These are phyloP conservation scores for Alternaria consortialis DNA, from an alignment of 2,329 filamentous ascomycete genomes.

Conservation along the genomic window DNA sequence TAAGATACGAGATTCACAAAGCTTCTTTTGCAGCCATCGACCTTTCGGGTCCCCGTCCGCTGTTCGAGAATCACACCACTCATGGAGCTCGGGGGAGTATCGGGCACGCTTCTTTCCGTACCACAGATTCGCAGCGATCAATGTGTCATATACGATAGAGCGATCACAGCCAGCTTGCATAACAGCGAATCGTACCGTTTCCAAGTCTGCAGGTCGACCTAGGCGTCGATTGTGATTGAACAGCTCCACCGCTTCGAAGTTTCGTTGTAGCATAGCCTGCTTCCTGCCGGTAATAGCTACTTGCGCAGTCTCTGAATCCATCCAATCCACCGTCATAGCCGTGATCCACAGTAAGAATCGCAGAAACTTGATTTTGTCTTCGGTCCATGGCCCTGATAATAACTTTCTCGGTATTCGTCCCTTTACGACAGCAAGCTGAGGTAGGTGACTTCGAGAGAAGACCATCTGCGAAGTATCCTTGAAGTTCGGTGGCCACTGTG, in stretches of 20 bases:
- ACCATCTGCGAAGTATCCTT: slow-evolving; percentile 39
- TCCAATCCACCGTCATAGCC: slow-evolving; percentile 46
- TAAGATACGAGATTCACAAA: slow-evolving; percentile 27
- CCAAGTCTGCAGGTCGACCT: slow-evolving; percentile 34
- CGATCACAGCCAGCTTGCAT: slow-evolving; percentile 41
- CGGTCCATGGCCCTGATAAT: slow-evolving; percentile 38
- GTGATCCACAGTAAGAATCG: slow-evolving; percentile 44
- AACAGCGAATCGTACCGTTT: slow-evolving; percentile 38
- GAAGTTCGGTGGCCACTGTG: slow-evolving; percentile 44
- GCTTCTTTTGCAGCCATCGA: slow-evolving; percentile 37
- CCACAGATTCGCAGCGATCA: slow-evolving; percentile 33
- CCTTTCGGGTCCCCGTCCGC: slow-evolving; percentile 34
- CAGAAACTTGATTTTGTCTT: slow-evolving; percentile 41
- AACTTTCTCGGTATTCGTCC: slow-evolving; percentile 44
- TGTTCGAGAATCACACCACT: slow-evolving; percentile 40
- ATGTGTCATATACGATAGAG: slow-evolving; percentile 44
- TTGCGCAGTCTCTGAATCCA: slow-evolving; percentile 17
- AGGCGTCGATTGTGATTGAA: slow-evolving; percentile 47
- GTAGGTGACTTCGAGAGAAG: slow-evolving; percentile 41
- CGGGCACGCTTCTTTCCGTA: slow-evolving; percentile 15
- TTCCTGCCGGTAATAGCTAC: slow-evolving; percentile 28
- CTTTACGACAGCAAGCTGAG: slow-evolving; percentile 37
- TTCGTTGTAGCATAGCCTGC: slow-evolving; percentile 38
- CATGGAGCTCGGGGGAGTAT: slow-evolving; percentile 28
- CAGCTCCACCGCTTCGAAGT: slow-evolving; percentile 45